A percentile compares a stretch with the other conserved stretches of the same genome.
Conservation (phyloP, 2,329 filamentous ascomycete species). For the Arthrobotrys sphaeroides region DNA sequence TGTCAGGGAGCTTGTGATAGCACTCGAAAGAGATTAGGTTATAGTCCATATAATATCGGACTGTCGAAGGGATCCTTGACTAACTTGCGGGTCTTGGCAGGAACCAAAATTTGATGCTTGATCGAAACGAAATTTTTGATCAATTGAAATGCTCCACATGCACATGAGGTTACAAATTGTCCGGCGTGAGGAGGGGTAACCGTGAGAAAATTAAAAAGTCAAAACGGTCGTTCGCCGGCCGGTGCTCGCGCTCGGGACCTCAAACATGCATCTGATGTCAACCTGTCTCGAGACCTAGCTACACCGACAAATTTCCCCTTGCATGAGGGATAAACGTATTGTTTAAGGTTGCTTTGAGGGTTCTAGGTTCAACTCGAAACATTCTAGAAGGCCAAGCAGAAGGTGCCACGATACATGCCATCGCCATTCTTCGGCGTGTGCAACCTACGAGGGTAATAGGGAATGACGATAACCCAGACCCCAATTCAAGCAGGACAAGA, state of each 20-base stretch:
- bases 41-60: conserved; percentile 31
- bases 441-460: conserved; percentile 30
- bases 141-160: conserved; percentile 42
- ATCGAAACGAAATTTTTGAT: conserved; percentile 14
- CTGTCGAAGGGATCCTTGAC: conserved; percentile 44
- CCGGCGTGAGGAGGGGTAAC: conserved; percentile 34
- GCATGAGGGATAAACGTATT: conserved; percentile 44
- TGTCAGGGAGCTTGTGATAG: conserved; percentile 37
- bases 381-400: conserved; percentile 50
- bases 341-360: conserved; percentile 1
- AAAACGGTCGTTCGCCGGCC: conserved; percentile 1
- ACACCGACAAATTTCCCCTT: conserved; percentile 11
- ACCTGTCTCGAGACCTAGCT: background rate
- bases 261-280: background rate
- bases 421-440: background rate
- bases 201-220: conserved; percentile 2
- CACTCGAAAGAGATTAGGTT: conserved; percentile 29
- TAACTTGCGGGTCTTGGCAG: conserved; percentile 27
- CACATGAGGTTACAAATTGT: conserved; percentile 27
- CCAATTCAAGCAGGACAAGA: conserved; percentile 5
- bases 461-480: conserved; percentile 29
- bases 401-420: conserved; percentile 30
- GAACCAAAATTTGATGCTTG: conserved; percentile 20
- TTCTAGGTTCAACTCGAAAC: conserved; percentile 39
- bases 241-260: background rate